A percentile compares a stretch with the other conserved stretches of the same genome.
phyloP scores from a whole-genome alignment of 768 basidiomycete genomes.

The Mycena polygramma region DNA sequence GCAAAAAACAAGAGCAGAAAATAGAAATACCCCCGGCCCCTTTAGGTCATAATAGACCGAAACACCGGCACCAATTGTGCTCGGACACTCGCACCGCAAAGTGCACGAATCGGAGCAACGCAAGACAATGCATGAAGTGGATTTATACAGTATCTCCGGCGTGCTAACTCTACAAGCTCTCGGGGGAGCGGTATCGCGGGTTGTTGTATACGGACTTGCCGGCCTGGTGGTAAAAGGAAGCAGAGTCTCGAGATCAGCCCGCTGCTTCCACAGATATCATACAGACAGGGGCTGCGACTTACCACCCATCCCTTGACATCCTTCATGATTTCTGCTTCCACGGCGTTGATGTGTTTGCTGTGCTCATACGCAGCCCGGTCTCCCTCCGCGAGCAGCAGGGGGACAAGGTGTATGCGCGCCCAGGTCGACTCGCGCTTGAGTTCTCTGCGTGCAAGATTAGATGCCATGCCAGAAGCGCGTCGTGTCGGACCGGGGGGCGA shows the following conservation, averaged over 20 bases:
- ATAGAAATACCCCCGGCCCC: conserved; percentile 18
- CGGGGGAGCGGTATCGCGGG: conserved; percentile 65
- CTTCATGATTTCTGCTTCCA: conserved; percentile 95
- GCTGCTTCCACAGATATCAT: conserved; percentile 1
- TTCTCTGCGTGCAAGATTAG: conserved; percentile 71
- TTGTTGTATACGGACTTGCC: conserved; percentile 92
- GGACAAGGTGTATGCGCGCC: conserved; percentile 95
- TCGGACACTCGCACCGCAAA: neutral
- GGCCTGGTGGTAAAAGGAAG: conserved; percentile 60
- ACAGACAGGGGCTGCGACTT: conserved; percentile 50
- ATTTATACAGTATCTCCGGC: neutral
- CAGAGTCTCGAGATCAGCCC: conserved; percentile 33
- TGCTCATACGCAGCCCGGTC: conserved; percentile 92
- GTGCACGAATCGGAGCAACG: neutral
- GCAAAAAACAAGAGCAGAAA: conserved; percentile 17
- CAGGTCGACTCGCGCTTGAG: conserved; percentile 93
- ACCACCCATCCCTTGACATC: conserved; percentile 96
- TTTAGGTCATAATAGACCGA: conserved; percentile 23
- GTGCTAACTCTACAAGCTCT: neutral
- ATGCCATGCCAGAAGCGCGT: too few relatives aligned
- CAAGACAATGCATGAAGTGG: neutral
- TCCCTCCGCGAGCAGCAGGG: conserved; percentile 91
- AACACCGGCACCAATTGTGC: conserved; percentile 32
- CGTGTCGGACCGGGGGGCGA: conserved; percentile 54
- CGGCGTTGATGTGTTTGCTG: conserved; percentile 77